Evolutionary conservation across 306 rosid genomes (phyloP).

Genomic region (Lathyrus aphaca): DNA sequence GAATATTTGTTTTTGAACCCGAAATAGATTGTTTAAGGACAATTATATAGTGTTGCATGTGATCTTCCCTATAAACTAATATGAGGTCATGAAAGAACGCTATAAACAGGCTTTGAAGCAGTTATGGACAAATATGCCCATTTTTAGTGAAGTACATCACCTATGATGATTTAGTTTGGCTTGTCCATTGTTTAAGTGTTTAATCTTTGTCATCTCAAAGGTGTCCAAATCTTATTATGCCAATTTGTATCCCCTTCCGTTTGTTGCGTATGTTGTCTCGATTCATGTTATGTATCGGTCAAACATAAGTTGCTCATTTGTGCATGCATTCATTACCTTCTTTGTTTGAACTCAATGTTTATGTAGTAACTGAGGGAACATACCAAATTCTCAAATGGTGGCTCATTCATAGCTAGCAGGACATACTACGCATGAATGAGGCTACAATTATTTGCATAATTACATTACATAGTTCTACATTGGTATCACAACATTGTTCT

Average conservation of each 20-base stretch:
- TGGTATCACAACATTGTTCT: constrained; percentile 14
- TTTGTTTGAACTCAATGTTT: constrained; percentile 25
- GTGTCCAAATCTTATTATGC: constrained; percentile 3
- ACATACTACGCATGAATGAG: constrained; percentile 21
- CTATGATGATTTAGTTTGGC: neutral
- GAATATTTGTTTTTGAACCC: constrained; percentile 18
- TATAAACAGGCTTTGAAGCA: neutral
- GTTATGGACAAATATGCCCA: neutral
- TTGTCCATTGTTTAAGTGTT: neutral
- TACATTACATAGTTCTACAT: neutral
- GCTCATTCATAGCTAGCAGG: constrained; percentile 8
- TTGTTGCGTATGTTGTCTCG: neutral
- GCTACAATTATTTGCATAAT: constrained; percentile 16
- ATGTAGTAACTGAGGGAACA: constrained; percentile 9
- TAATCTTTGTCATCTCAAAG: neutral
- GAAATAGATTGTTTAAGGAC: neutral
- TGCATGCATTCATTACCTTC: neutral
- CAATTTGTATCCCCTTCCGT: neutral
- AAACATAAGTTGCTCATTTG: neutral
- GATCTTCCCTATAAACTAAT: neutral
- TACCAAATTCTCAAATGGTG: constrained; percentile 13
- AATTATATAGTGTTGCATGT: neutral
- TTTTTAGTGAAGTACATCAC: neutral
- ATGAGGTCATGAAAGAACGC: neutral
- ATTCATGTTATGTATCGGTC: neutral